Base-by-base conservation (phyloP, 305 asterid genomes). In the Fraxinus nigra region DNA sequence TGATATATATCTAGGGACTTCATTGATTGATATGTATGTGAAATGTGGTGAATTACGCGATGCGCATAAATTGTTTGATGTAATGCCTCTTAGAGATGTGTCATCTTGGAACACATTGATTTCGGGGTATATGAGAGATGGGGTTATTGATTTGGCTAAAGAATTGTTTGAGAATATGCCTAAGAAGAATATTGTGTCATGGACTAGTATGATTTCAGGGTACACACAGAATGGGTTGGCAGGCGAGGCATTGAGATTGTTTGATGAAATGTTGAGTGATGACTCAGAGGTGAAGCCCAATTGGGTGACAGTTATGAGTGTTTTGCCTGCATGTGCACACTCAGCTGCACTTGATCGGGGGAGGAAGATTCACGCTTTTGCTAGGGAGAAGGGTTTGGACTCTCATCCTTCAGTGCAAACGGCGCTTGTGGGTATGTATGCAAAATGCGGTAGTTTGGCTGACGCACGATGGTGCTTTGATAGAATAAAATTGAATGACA, bases 201-300 rank as follows among this genome's bases (percentile, higher is more conserved):
- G 97, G 98, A 94, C 97, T 1, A 89, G 92, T 3, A 93, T 94
- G 97, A 93, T 94, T 33, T 94, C 97, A 0, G 98, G 98, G 70
- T 94, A 90, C 90, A 84, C 97, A 38, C 98, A 92, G 87, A 94
- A 93, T 80, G 95, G 97, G 46, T 81, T 89, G 48, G 87, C 89
- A 0, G 89, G 85, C 20, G 83, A 87, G 77, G 95, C 98, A 0
- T 81, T 92, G 79, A 85, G 77, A 20, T 73, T 93, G 80, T 95
- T 95, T 79, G 94, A 95, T 35, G 87, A 84, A 67, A 89, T 95
- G 90, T 82, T 78, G 35, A 59, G 81, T 30, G 56, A 73, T 61
- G 89, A 83, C 8, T 85, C 92, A 22, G 91, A 83, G 56, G 90
- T 89, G 86, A 88, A 85, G 85, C 96, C 95, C 46, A 93, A 92